Evolutionary conservation across 495 filamentous ascomycete genomes (phyloP).

Genomic region (Daldinia vernicosa): DNA sequence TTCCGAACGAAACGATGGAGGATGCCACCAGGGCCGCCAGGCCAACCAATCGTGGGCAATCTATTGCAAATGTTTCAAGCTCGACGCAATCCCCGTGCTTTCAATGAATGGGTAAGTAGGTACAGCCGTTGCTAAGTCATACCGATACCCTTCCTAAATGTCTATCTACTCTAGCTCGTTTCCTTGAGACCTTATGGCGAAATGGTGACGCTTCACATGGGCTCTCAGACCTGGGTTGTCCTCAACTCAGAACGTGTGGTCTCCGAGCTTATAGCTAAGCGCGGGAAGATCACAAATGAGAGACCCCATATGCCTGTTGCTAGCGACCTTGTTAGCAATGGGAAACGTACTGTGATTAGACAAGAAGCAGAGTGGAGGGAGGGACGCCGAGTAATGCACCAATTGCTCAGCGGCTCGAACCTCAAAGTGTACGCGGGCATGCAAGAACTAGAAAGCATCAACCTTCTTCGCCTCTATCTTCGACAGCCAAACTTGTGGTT

Average conservation of each 20-base stretch:
- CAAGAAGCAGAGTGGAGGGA: conserved; percentile 25
- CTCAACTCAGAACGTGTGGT: conserved; percentile 50
- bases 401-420: neutral
- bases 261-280: conserved; percentile 49
- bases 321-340: conserved; percentile 48
- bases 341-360: conserved; percentile 45
- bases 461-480: conserved; percentile 48
- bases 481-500: conserved; percentile 47
- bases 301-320: conserved; percentile 49
- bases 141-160: neutral
- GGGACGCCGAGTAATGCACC: neutral
- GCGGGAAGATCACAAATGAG: conserved; percentile 48
- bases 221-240: conserved; percentile 50
- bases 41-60: neutral
- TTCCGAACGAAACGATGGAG: neutral
- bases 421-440: neutral
- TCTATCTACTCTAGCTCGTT: neutral
- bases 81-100: neutral
- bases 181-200: conserved; percentile 43
- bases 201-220: conserved; percentile 50
- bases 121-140: neutral
- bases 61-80: neutral
- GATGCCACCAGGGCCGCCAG: neutral
- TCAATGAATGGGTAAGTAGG: neutral
- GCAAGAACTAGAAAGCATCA: conserved; percentile 40